These are phyloP conservation scores for Curvularia lunata DNA, from an alignment of 2,329 filamentous ascomycete genomes.

Conservation along the genomic window DNA sequence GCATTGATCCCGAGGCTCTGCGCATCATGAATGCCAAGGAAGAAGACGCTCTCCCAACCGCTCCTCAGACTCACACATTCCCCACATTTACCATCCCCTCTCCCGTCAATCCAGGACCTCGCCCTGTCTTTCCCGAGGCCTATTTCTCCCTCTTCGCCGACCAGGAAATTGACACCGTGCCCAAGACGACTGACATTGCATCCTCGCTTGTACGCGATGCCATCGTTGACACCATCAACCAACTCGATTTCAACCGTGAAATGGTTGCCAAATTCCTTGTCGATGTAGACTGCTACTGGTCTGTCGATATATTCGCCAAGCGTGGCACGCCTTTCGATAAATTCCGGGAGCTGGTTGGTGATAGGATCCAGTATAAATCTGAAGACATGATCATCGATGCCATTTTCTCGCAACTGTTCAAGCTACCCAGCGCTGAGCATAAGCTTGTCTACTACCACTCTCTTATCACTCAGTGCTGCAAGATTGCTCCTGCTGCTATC, in stretches of 20 bases:
- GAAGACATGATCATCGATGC: slow-evolving; percentile 98
- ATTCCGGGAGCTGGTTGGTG: slow-evolving; percentile 69
- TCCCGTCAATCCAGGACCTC: slow-evolving; percentile 74
- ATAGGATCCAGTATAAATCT: slow-evolving; percentile 89
- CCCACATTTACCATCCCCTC: slow-evolving; percentile 78
- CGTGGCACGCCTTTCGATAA: slow-evolving; percentile 92
- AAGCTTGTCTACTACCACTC: slow-evolving; percentile 97
- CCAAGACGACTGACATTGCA: slow-evolving; percentile 74
- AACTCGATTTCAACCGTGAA: slow-evolving; percentile 90
- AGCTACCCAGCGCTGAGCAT: slow-evolving; percentile 84
- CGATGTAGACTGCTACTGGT: slow-evolving; percentile 93
- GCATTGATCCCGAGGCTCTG: slow-evolving; percentile 55
- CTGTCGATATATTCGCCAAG: slow-evolving; percentile 88
- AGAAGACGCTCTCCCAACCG: slow-evolving; percentile 55
- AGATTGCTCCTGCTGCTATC: slow-evolving; percentile 94
- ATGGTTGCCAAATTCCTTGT: slow-evolving; percentile 87
- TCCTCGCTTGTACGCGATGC: slow-evolving; percentile 84
- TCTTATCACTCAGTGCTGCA: slow-evolving; percentile 92
- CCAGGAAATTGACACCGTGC: slow-evolving; percentile 89
- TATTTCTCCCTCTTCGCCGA: slow-evolving; percentile 91
- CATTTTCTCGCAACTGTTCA: slow-evolving; percentile 93
- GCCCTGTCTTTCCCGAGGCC: slow-evolving; percentile 85
- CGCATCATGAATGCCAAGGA: slow-evolving; percentile 64
- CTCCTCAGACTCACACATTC: slow-evolving; percentile 73
- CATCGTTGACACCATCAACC: slow-evolving; percentile 90